Conservation (phyloP, 306 rosid genomes). For the Dalbergia oliveri region DNA sequence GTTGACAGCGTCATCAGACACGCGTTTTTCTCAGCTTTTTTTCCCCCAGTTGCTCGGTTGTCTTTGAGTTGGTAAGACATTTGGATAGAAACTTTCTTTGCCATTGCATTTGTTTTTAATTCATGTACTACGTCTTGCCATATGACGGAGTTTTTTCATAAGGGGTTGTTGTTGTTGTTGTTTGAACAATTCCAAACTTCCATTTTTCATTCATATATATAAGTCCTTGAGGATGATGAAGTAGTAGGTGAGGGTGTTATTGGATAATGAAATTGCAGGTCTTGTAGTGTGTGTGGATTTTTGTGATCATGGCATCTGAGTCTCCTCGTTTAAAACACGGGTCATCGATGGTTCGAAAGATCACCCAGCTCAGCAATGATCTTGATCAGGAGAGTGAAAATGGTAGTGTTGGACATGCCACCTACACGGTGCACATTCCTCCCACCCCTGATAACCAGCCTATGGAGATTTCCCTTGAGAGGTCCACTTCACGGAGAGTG, state of each 20-base stretch:
- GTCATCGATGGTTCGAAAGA: constrained; percentile 48
- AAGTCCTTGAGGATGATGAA: constrained; percentile 29
- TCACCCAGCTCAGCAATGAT: constrained; percentile 57
- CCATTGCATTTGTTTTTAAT: constrained; percentile 38
- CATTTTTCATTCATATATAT: constrained; percentile 19
- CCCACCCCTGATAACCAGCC: constrained; percentile 79
- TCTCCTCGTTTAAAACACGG: constrained; percentile 45
- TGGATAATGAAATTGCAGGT: constrained; percentile 50
- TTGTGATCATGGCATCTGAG: constrained; percentile 47
- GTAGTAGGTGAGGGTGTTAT: constrained; percentile 16
- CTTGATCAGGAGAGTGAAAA: constrained; percentile 54
- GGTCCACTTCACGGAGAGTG: constrained; percentile 65
- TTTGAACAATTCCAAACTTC: constrained; percentile 45
- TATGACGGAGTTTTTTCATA: background rate
- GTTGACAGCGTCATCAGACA: constrained; percentile 59
- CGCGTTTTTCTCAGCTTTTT: constrained; percentile 50
- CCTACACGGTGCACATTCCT: constrained; percentile 71
- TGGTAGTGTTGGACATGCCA: constrained; percentile 51
- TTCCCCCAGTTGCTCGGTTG: constrained; percentile 45
- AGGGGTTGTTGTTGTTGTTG: background rate
- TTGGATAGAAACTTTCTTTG: constrained; percentile 36
- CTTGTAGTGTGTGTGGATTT: background rate
- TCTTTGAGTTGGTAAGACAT: constrained; percentile 63
- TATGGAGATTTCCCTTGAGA: constrained; percentile 58
- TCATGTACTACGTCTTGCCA: constrained; percentile 5